phyloP scores from a whole-genome alignment of 1,284 basidiomycete genomes.

The Ceratobasidium sp. region DNA sequence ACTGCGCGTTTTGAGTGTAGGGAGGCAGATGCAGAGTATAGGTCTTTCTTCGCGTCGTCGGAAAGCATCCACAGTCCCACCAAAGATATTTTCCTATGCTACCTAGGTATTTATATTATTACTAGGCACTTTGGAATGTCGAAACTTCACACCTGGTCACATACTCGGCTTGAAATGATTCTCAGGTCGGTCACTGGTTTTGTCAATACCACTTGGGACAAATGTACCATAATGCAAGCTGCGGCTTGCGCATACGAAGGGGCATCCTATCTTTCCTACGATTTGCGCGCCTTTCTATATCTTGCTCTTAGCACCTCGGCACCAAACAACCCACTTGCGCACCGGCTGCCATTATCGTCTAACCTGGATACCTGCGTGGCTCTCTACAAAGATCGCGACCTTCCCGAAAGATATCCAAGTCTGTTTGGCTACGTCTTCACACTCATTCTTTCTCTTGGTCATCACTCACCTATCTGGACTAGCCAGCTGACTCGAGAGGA shows the following conservation, averaged over 20 bases:
- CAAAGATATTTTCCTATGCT: not conserved
- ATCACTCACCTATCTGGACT: conserved; percentile 11
- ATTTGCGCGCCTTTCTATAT: not conserved
- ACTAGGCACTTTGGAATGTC: not conserved
- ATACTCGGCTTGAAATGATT: not conserved
- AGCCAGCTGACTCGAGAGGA: conserved; percentile 19
- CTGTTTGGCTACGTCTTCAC: conserved; percentile 23
- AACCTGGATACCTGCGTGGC: not conserved
- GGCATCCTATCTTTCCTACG: no score
- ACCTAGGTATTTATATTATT: not conserved
- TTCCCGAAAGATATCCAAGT: not conserved
- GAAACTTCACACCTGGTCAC: not conserved
- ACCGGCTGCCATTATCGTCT: not conserved
- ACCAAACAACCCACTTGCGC: not conserved
- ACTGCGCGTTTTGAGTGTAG: not conserved
- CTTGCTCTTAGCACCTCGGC: not conserved
- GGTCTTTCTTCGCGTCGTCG: not conserved
- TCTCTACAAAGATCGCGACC: conserved; percentile 1
- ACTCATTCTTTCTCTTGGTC: conserved; percentile 18
- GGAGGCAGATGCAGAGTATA: not conserved
- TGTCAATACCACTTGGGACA: not conserved
- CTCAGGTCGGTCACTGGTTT: not conserved
- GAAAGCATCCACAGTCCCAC: not conserved
- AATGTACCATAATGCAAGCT: not conserved
- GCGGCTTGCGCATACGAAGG: no score